phyloP scores from a whole-genome alignment of 768 basidiomycete genomes.

The Mrakia blollopis region DNA sequence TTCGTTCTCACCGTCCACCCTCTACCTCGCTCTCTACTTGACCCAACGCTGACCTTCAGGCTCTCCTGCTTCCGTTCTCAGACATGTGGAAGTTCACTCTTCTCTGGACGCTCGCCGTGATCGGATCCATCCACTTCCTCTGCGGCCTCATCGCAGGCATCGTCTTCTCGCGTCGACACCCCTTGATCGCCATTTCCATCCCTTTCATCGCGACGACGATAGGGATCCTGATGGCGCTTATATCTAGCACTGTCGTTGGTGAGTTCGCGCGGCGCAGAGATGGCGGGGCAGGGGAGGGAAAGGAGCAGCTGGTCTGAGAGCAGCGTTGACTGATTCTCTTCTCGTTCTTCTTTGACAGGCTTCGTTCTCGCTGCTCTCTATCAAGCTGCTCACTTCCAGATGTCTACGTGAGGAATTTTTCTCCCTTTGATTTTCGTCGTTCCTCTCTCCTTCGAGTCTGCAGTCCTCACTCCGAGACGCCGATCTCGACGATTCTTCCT shows the following conservation, averaged over 20 bases:
- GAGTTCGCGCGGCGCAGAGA: no score
- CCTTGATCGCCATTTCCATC: background rate
- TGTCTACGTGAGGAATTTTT: background rate
- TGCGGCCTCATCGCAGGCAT: background rate
- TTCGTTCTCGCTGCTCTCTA: slow-evolving; percentile 3
- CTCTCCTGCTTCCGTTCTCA: background rate
- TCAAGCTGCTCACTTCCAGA: background rate
- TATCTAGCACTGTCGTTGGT: slow-evolving; percentile 4
- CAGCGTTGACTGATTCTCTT: background rate
- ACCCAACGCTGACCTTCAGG: no score
- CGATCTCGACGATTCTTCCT: no score
- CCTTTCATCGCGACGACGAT: background rate
- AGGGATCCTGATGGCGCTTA: background rate
- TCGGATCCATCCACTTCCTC: background rate
- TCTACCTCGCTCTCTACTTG: background rate
- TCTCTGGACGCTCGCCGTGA: slow-evolving; percentile 1
- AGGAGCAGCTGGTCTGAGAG: background rate
- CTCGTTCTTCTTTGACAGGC: background rate
- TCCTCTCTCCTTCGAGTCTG: background rate
- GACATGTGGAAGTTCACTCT: slow-evolving; percentile 14
- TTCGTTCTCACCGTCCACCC: background rate
- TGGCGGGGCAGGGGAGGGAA: background rate
- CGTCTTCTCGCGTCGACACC: background rate
- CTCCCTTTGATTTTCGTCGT: background rate
- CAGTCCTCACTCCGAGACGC: no score